phyloP scores from a whole-genome alignment of 768 basidiomycete genomes.

The Lactifluus volemus region DNA sequence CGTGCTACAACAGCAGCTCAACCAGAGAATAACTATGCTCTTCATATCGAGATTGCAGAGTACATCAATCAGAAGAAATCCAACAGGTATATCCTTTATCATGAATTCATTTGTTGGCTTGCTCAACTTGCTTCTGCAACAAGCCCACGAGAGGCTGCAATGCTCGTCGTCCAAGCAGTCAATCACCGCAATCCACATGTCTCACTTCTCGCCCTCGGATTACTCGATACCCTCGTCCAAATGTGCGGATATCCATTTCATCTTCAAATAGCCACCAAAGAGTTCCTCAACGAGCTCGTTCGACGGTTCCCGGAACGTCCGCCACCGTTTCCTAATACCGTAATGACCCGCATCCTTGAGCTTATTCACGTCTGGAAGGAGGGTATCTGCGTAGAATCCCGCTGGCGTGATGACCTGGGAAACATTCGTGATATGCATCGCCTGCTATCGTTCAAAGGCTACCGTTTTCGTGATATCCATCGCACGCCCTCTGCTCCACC shows the following conservation, averaged over 20 bases:
- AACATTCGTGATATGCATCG: constrained; percentile 99
- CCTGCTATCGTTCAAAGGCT: constrained; percentile 88
- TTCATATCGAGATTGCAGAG: constrained; percentile 91
- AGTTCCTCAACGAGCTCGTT: constrained; percentile 97
- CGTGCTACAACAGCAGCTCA: constrained; percentile 83
- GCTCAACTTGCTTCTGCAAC: not conserved
- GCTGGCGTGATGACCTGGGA: constrained; percentile 93
- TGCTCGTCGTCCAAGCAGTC: constrained; percentile 72
- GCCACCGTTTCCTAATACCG: constrained; percentile 87
- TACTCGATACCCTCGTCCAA: constrained; percentile 88
- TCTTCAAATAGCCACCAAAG: constrained; percentile 93
- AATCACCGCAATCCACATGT: constrained; percentile 94
- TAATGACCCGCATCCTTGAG: constrained; percentile 92
- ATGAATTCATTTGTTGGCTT: not conserved
- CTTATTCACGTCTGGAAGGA: constrained; percentile 94
- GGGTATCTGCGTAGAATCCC: constrained; percentile 75
- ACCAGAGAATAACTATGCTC: constrained; percentile 83
- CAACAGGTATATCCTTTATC: constrained; percentile 60
- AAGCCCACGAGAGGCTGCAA: constrained; percentile 87
- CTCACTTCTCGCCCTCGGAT: constrained; percentile 73
- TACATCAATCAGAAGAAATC: constrained; percentile 93
- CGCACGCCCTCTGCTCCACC: constrained; percentile 29
- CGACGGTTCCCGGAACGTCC: constrained; percentile 96
- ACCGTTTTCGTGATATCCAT: constrained; percentile 54
- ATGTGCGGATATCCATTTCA: constrained; percentile 97